Base-by-base conservation (phyloP, 768 basidiomycete genomes). In the Hortiboletus flavorubellus region DNA sequence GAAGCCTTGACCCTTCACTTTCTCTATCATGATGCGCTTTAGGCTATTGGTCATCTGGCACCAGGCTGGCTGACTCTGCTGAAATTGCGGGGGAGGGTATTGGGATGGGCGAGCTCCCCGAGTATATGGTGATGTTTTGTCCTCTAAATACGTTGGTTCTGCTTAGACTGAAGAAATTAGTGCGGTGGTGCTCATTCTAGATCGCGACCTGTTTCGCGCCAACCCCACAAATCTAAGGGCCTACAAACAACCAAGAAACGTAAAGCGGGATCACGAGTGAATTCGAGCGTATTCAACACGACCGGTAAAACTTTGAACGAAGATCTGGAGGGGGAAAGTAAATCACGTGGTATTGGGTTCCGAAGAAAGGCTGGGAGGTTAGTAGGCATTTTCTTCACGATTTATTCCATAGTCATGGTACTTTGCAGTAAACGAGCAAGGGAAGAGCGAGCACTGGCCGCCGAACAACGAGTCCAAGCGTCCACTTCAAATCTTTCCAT, bases 31-130 rank as follows among this genome's bases (percentile, higher is more conserved):
- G 21, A 21, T 14, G 3, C 5, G 16, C n/a, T 23, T 33, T 58
- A 92, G 89, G 90, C 9, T 89, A 85, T 64, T 93, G 89, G 89
- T 92, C 90, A 15, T 82, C 86, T 41, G 91, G 91, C 2, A 82
- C 72, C 15, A 80, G 89, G 45, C 76, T 93, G 12, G 75, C 75
- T 1, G 89, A 93, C 68, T 87, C 88, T 1, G 76, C 77, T 2
- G 73, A 68, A 39, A 68, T 88, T 23, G 70, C 72, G 0, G 81
- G 82, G 3, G 73, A 80, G 53, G 82, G 80, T 2, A 69, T 80
- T 39, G 78, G 78, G 37, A 67, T 69, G 23, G 82, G 78, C 3
- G 86, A 86, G 46, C 74, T 90, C 4, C 91, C 91, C 5, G 87
- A 91, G 73, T 91, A 84, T 65, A 80, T 91, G 77, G 90, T 90